Base-by-base conservation (phyloP, 2,329 filamentous ascomycete species). In the Lachnellula willkommii region DNA sequence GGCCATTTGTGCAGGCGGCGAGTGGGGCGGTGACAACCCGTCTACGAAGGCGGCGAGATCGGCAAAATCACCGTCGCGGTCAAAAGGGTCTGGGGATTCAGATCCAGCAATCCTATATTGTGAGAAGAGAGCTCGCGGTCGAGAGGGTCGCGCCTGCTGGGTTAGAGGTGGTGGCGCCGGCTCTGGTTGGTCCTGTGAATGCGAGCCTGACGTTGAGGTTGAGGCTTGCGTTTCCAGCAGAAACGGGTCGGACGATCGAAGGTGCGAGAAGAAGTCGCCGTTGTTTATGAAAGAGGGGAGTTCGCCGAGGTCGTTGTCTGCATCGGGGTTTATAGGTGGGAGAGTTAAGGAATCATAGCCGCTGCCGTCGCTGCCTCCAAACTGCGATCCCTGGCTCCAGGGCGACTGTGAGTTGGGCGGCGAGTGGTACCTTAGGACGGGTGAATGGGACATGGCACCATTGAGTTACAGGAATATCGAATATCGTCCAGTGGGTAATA, bases 51-150 rank as follows among this genome's bases (percentile, higher is more conserved):
- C 35, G 42, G 48, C 24, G 50, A 58, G 46, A 48, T 63, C 53
- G 40, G 58, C 39, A 22, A 61, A 60, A 28, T 56, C 53, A 22
- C 8, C 20, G 8, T 54, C 63, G 43, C 8, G 9, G 8, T 54
- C 63, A 40, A 63, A 67, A 17, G 59, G 58, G 55, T 65, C 61
- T 45, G 61, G 58, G 2, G 62, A 64, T 40, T 60, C 56, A 26
- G 60, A 60, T 17, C 42, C 57, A n/a, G 28, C 47, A 22, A 62
- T 12, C 47, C 51, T 53, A 36, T 61, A 63, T 52, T 55, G 52
- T 24, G 43, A 15, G 49, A 24, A 37, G n/a, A 53, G 8, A 20
- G 39, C 35, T 6, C 14, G 54, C 42, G 47, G 49, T 3, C 14
- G 17, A 15, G 43, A 39, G 20, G 47, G 61, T 20, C 45, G 36